phyloP scores from a whole-genome alignment of 2,329 filamentous ascomycete genomes.

The Hymenoscyphus infarciens region DNA sequence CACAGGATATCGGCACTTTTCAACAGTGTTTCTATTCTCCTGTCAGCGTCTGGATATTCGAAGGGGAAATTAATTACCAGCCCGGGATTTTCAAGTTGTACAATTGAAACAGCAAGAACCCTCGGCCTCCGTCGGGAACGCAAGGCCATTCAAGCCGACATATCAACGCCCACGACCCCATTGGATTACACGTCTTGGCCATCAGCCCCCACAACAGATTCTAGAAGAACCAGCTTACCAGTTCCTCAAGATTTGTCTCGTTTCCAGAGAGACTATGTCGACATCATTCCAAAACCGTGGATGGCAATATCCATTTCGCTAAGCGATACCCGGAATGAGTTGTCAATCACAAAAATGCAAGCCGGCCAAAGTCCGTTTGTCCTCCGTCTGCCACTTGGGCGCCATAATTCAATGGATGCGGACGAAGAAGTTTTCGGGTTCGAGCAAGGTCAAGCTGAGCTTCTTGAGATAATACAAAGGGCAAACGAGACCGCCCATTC shows the following conservation, averaged over 20 bases:
- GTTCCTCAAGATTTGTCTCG: conserved; percentile 51
- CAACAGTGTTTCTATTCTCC: conserved; percentile 61
- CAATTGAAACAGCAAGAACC: conserved; percentile 64
- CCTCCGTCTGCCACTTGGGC: conserved; percentile 77
- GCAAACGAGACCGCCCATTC: conserved; percentile 83
- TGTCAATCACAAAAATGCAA: conserved; percentile 84
- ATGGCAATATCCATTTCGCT: conserved; percentile 81
- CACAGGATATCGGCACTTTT: conserved; percentile 61
- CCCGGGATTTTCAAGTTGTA: conserved; percentile 58
- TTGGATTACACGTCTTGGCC: conserved; percentile 43
- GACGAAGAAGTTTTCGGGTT: conserved; percentile 83
- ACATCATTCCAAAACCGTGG: conserved; percentile 81
- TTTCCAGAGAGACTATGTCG: conserved; percentile 78
- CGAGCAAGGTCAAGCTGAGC: conserved; percentile 71
- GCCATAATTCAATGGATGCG: conserved; percentile 75
- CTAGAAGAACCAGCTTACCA: conserved; percentile 46
- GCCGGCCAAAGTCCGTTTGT: conserved; percentile 76
- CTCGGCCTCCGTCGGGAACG: conserved; percentile 64
- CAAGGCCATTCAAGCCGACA: conserved; percentile 44
- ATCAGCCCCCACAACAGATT: conserved; percentile 36
- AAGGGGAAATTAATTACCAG: conserved; percentile 46
- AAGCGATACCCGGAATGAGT: conserved; percentile 76
- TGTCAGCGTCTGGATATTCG: conserved; percentile 56
- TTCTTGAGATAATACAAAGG: conserved; percentile 75
- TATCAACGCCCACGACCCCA: conserved; percentile 17